These are phyloP conservation scores for Cinchona pubescens DNA, from an alignment of 257 asterid species.

Conservation along the genomic window DNA sequence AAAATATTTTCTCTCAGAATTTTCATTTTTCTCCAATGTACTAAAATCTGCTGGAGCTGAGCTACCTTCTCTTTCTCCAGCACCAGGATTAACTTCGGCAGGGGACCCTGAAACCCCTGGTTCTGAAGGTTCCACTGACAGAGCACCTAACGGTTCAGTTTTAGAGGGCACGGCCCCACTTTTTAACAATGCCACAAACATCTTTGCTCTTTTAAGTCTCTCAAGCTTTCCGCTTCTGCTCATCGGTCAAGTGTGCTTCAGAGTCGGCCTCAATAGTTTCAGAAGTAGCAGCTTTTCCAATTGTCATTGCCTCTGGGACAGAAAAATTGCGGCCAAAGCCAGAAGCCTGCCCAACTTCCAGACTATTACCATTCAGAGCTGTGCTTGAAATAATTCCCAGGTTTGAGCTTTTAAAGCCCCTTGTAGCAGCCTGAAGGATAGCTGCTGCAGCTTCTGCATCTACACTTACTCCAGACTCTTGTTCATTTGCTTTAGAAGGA, in stretches of 20 bases:
- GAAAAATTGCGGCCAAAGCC: slow-evolving; percentile 12
- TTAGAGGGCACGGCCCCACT: slow-evolving; percentile 49
- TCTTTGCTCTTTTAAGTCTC: slow-evolving; percentile 82
- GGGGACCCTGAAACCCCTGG: slow-evolving; percentile 33
- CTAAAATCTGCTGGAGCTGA: slow-evolving; percentile 37
- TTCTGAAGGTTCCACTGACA: slow-evolving; percentile 61
- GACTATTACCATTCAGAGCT: slow-evolving; percentile 25
- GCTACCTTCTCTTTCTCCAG: slow-evolving; percentile 44
- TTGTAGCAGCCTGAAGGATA: slow-evolving; percentile 83
- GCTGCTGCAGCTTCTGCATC: slow-evolving; percentile 86
- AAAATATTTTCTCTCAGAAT: slow-evolving; percentile 25
- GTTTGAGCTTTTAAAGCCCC: slow-evolving; percentile 63
- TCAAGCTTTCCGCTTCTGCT: slow-evolving; percentile 84
- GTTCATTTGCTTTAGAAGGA: slow-evolving; percentile 37
- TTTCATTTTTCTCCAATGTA: slow-evolving; percentile 31
- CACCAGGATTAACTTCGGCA: slow-evolving; percentile 28
- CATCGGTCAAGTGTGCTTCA: slow-evolving; percentile 51
- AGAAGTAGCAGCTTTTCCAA: slow-evolving; percentile 21
- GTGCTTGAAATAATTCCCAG: slow-evolving; percentile 33
- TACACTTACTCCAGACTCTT: slow-evolving; percentile 48
- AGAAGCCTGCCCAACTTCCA: slow-evolving; percentile 30
- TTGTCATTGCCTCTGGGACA: slow-evolving; percentile 16
- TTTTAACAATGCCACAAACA: slow-evolving; percentile 82
- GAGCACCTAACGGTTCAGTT: slow-evolving; percentile 45
- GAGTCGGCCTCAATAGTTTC: slow-evolving; percentile 44